Percentiles rank a stretch among this genome's conserved stretches.
Conservation (phyloP, 192 early-diverging fungal species). For the Umbelopsis isabellina region DNA sequence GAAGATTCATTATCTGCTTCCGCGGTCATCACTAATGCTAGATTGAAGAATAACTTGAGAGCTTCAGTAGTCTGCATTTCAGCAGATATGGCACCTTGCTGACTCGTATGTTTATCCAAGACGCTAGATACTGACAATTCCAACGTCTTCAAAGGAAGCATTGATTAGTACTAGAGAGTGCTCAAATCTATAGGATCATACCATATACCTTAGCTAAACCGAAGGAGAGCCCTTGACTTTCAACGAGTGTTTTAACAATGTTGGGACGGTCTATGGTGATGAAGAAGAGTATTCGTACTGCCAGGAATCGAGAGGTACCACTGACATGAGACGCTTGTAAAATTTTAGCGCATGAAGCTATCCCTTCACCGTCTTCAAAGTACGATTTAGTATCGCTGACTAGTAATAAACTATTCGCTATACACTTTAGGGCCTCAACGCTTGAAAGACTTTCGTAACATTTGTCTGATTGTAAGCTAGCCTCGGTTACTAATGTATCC, state of each 20-base stretch:
- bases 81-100: constrained; percentile 5
- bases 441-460: constrained; percentile 40
- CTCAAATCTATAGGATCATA: background rate
- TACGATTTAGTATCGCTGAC: constrained; percentile 46
- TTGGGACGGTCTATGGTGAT: constrained; percentile 54
- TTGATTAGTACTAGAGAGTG: background rate
- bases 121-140: constrained; percentile 1
- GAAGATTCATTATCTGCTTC: constrained; percentile 26
- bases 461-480: constrained; percentile 30
- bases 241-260: constrained; percentile 45
- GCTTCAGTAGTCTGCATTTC: constrained; percentile 53
- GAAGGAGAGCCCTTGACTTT: constrained; percentile 43
- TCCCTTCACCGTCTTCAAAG: constrained; percentile 51
- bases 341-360: constrained; percentile 36
- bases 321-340: constrained; percentile 43
- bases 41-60: constrained; percentile 57
- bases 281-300: constrained; percentile 69
- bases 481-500: constrained; percentile 35
- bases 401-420: constrained; percentile 68
- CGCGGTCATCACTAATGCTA: constrained; percentile 49
- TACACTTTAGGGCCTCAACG: constrained; percentile 66
- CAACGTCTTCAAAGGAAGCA: background rate
- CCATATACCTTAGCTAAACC: constrained; percentile 39
- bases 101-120: constrained; percentile 12
- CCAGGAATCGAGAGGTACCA: constrained; percentile 61